Conservation (phyloP, 106 monocot genomes). For the Acorus calamus region DNA sequence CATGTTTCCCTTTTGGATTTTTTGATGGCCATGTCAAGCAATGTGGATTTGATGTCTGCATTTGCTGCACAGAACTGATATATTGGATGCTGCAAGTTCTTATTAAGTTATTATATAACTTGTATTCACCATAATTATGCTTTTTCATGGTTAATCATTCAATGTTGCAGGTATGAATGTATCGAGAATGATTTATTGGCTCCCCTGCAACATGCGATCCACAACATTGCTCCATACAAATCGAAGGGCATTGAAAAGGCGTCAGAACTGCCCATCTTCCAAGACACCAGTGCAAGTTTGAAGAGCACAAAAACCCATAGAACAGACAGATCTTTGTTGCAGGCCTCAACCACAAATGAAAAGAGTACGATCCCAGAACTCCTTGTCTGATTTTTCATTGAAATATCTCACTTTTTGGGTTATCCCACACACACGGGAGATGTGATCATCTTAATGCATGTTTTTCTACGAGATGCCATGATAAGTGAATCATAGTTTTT, state of each 20-base stretch:
- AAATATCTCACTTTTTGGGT: no score
- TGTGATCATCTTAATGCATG: no score
- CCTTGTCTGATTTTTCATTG: background rate
- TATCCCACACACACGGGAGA: no score
- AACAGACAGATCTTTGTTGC: conserved; percentile 5
- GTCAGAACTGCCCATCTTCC: conserved; percentile 41
- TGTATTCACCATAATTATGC: no score
- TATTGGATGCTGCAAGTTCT: no score
- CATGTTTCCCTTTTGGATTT: no score
- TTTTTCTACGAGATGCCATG: no score
- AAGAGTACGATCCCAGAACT: conserved; percentile 10
- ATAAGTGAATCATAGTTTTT: no score
- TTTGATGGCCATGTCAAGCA: no score
- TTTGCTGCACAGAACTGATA: no score
- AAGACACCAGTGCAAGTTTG: conserved; percentile 28
- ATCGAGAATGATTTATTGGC: conserved; percentile 89
- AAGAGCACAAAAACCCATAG: conserved; percentile 20
- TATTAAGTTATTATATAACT: no score
- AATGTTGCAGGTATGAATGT: conserved; percentile 60
- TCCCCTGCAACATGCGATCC: conserved; percentile 42
- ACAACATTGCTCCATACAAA: conserved; percentile 89
- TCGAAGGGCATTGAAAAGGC: conserved; percentile 80
- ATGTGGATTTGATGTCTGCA: no score
- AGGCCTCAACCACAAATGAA: conserved; percentile 9
- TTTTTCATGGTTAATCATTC: background rate